Percentiles rank a stretch among this genome's conserved stretches.
These are phyloP conservation scores for Candida glucosophila DNA, from an alignment of 1,139 yeast species.

Conservation along the genomic window DNA sequence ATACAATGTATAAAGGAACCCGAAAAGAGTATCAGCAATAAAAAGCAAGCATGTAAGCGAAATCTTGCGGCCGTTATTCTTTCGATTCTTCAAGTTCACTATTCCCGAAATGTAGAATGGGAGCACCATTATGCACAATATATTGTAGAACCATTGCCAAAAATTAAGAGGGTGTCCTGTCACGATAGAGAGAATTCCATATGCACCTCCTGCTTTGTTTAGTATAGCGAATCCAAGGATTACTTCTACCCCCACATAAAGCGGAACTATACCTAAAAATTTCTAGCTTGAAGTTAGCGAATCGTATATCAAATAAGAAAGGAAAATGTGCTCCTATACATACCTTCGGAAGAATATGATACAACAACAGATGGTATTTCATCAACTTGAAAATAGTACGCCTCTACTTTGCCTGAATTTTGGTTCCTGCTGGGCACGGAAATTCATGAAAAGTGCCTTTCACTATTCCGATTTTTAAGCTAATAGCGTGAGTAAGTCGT, in stretches of 20 bases:
- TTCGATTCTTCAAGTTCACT: constrained; percentile 23
- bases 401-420: too few relatives aligned
- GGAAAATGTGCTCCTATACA: background rate
- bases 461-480: background rate
- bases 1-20: constrained; percentile 62
- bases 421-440: too few relatives aligned
- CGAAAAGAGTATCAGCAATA: constrained; percentile 56
- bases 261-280: constrained; percentile 59
- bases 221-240: constrained; percentile 71
- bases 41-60: constrained; percentile 61
- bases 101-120: constrained; percentile 65
- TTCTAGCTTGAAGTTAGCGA: too few relatives aligned
- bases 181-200: constrained; percentile 76
- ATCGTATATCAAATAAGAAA: background rate
- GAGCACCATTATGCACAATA: constrained; percentile 52
- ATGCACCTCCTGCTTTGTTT: constrained; percentile 84
- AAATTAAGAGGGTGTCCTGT: constrained; percentile 84
- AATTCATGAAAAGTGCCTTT: too few relatives aligned
- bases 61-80: constrained; percentile 30
- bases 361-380: too few relatives aligned
- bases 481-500: too few relatives aligned
- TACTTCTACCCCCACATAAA: constrained; percentile 81
- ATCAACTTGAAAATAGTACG: too few relatives aligned
- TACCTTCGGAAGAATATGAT: constrained; percentile 1
- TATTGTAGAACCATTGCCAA: constrained; percentile 77